Evolutionary conservation across 2,329 filamentous ascomycete species (phyloP).

Genomic region (Cladophialophora psammophila): DNA sequence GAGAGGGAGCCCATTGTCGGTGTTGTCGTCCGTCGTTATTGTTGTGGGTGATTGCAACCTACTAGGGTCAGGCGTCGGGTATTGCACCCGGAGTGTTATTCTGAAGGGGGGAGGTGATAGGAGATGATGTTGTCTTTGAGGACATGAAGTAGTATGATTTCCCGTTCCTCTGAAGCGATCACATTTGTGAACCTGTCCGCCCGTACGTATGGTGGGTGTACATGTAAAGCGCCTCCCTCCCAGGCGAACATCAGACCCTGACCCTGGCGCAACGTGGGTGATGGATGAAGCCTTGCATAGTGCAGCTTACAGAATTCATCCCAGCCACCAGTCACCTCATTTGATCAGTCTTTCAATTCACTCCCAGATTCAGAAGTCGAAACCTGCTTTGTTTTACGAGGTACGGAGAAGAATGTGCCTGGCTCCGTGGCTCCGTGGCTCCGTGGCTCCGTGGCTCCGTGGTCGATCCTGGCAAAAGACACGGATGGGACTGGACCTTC

Average conservation of each 20-base stretch:
- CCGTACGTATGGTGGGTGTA: background rate
- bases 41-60: background rate
- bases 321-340: no score
- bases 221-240: background rate
- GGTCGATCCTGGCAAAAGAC: background rate
- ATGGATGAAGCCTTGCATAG: background rate
- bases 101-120: background rate
- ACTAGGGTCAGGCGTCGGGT: background rate
- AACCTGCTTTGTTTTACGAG: background rate
- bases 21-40: background rate
- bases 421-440: constrained; percentile 1
- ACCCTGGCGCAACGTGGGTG: background rate
- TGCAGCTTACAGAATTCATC: background rate
- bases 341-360: no score
- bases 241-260: background rate
- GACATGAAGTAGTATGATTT: background rate
- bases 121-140: background rate
- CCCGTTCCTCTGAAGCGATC: background rate
- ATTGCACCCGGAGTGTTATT: background rate
- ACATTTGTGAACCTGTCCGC: background rate
- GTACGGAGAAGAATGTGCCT: background rate
- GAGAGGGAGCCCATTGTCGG: background rate
- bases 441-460: constrained; percentile 2
- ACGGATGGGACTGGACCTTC: background rate
- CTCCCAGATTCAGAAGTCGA: background rate